Evolutionary conservation across 176 grass and related monocot species (phyloP).

Genomic region (Melocanna baccifera): DNA sequence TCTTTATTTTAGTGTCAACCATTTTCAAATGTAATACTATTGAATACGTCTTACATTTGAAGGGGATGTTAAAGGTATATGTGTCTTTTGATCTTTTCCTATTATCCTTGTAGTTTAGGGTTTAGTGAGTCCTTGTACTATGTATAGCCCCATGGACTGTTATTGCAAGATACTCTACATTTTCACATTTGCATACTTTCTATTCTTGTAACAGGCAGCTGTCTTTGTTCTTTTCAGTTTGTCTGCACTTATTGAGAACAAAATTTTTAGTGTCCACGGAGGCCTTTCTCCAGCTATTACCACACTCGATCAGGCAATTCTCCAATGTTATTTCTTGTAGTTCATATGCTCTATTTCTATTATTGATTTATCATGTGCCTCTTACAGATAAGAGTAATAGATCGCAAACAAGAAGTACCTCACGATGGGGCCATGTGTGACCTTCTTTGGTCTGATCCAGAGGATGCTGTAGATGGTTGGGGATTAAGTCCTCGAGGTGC

Average conservation of each 20-base stretch:
- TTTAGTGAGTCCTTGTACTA: too few species aligned
- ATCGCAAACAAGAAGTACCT: conserved; percentile 98
- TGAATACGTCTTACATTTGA: too few species aligned
- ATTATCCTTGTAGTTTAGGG: too few species aligned
- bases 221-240: conserved; percentile 59
- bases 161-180: too few species aligned
- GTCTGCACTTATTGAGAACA: conserved; percentile 97
- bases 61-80: too few species aligned
- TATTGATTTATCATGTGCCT: conserved; percentile 8
- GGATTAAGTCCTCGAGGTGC: conserved; percentile 95
- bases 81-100: too few species aligned
- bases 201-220: too few species aligned
- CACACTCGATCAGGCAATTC: conserved; percentile 79
- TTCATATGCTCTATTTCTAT: neutral
- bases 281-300: conserved; percentile 92
- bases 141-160: too few species aligned
- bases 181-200: too few species aligned
- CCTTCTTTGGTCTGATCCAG: conserved; percentile 98
- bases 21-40: too few species aligned
- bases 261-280: conserved; percentile 97
- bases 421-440: conserved; percentile 99
- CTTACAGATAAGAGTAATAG: conserved; percentile 90
- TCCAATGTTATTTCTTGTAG: conserved; percentile 18
- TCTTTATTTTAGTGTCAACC: too few species aligned
- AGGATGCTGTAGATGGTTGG: conserved; percentile 93